Base-by-base conservation (phyloP, 805 yeast species). In the Candida methanosorbosa region DNA sequence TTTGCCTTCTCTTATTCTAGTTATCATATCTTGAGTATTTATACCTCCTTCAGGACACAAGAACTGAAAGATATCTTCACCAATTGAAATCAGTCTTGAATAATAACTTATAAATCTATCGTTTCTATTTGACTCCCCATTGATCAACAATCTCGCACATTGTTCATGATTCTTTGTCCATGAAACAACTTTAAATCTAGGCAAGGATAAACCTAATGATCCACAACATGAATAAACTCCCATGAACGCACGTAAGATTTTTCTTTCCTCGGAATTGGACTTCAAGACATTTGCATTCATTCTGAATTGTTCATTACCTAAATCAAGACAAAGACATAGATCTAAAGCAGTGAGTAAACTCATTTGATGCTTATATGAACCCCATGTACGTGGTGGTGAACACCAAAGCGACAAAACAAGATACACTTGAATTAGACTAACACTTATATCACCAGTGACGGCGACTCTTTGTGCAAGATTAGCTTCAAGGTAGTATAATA, bases 201-300 rank as follows among this genome's bases (percentile, higher is more conserved):
- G 72, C 32, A 72, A 54, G 4, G 74, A 64, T 25, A 72, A 51
- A 5, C 72, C 75, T 24, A 72, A 51, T 4, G 72, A 65, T 2
- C 74, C 75, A 49, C 74, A 68, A 40, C 70, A 65, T 26, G 68
- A 54, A 47, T 70, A 72, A 9, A 70, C 70, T 35, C 70, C 66
- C 41, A 72, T 49, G 40, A 63, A 64, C 0, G 68, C 55, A 24
- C 78, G 48, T 16, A 71, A 40, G 20, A 62, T 45, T 29, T 55
- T 55, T 17, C 65, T 38, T 38, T 63, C 67, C 33, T 52, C 50
- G 3, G 58, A 46, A 26, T 39, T 45, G 34, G 54, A 55, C 13
- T 38, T 37, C 29, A 58, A 44, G 9, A 54, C 52, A 35, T 43
- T 45, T 21, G 45, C 38, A 23, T 46, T 39, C 28, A 43, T 43